Evolutionary conservation across 1,139 yeast genomes (phyloP), one percentile per base, ranked within the genome.

Genomic region (Hansenula sp.): DNA sequence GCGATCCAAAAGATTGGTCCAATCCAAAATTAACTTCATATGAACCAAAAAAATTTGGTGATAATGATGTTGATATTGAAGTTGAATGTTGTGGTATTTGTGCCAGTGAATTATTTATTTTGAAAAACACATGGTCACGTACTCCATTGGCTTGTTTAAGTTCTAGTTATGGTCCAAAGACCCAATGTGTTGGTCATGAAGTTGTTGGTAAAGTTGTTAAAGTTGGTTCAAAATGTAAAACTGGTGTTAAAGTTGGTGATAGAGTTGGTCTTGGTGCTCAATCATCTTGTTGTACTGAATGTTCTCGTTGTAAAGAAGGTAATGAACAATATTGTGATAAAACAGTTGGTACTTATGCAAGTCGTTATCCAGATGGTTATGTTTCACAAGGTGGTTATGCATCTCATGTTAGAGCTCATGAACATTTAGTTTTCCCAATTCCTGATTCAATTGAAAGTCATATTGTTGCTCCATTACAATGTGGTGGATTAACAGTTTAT

Each of bases 331-430:
- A 74, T 59, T 75, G 80, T 55, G 53, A 61, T 25, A 52, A 65
- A 29, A 49, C 59, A 31, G 71, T 70, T 22, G 59, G 60, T 34
- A 74, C 80, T 7, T 74, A 73, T 54, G 65, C 69, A 48, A 50
- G 57, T 20, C 43, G 46, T 12, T 72, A 72, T 53, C 53, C 61
- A 18, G 75, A 71, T 41, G 74, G 73, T 8, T 70, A 68, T 46
- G 63, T 64, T 38, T 63, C 76, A 18, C 73, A 69, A 52, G 80
- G 81, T 54, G 80, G 79, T n/a, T 75, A 74, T 54, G 68, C 79
- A 9, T 63, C 71, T 16, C 75, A 73, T 51, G 64, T 69, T 37
- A 62, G 76, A 50, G 73, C 69, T 32, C 66, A 73, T 48, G 73
- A 71, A 55, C 64, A 65, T 44, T 69, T 69, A 53, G 68, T 64